A percentile compares a stretch with the other conserved stretches of the same genome.
These are phyloP conservation scores for Takakia lepidozioides DNA, from an alignment of 225 moss, liverwort and hornwort species.

Conservation along the genomic window DNA sequence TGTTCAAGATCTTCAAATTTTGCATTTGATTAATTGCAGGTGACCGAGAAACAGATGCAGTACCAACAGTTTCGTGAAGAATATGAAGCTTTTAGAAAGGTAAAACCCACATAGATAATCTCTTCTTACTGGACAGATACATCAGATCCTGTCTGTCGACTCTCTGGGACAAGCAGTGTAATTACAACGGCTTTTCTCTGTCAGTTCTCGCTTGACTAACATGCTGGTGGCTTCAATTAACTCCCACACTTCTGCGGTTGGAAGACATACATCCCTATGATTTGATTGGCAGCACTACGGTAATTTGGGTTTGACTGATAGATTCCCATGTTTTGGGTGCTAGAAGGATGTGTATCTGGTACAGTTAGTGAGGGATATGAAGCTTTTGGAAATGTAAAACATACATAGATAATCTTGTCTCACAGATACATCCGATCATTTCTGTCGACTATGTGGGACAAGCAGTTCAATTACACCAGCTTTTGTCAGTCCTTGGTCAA, in stretches of 20 bases:
- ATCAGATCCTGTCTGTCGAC: neutral
- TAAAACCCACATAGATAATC: slow-evolving; percentile 7
- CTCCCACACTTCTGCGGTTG: neutral
- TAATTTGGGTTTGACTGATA: too few species aligned
- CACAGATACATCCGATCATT: neutral
- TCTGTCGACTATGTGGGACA: too few species aligned
- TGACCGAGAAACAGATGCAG: slow-evolving; percentile 74
- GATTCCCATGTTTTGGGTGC: too few species aligned
- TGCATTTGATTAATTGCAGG: slow-evolving; percentile 21
- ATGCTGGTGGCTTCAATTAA: neutral
- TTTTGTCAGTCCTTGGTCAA: neutral
- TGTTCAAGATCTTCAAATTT: neutral
- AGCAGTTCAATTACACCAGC: too few species aligned
- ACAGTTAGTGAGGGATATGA: slow-evolving; percentile 92
- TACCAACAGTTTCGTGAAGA: slow-evolving; percentile 93
- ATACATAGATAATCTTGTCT: neutral
- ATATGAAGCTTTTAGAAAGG: slow-evolving; percentile 86
- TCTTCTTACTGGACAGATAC: neutral
- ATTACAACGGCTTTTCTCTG: neutral
- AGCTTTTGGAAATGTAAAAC: slow-evolving; percentile 64
- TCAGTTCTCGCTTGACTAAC: neutral
- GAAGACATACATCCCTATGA: neutral
- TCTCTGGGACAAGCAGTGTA: too few species aligned
- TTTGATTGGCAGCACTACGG: too few species aligned
- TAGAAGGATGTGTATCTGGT: too few species aligned